These are phyloP conservation scores for Dryas alaskensis DNA, from an alignment of 306 rosid genomes.

Conservation along the genomic window DNA sequence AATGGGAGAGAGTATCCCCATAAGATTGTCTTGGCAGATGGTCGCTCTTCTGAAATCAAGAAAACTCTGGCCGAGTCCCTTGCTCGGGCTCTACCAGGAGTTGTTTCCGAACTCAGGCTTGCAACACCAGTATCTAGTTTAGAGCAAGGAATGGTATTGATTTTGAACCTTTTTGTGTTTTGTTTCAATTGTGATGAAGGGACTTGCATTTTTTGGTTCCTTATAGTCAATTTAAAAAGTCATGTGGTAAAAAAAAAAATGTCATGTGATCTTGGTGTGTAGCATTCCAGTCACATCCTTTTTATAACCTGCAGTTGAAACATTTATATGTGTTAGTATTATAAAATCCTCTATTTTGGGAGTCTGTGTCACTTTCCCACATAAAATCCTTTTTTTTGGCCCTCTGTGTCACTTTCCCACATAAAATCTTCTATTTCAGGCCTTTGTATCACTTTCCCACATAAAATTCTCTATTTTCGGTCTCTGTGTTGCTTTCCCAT, in stretches of 20 bases:
- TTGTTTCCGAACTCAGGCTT: conserved; percentile 68
- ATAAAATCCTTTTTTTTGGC: too few species aligned
- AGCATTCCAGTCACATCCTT: not conserved
- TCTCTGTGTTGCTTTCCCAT: too few species aligned
- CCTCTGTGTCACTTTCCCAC: too few species aligned
- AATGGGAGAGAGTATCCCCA: conserved; percentile 67
- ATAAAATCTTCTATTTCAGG: too few species aligned
- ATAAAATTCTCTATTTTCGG: too few species aligned
- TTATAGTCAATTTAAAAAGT: not conserved
- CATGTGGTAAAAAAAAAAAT: not conserved
- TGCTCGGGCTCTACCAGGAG: conserved; percentile 74
- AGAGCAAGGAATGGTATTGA: conserved; percentile 84
- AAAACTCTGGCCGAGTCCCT: conserved; percentile 79
- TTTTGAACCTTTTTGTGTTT: conserved; percentile 15
- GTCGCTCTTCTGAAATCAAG: conserved; percentile 87
- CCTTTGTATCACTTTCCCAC: too few species aligned
- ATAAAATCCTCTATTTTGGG: not conserved
- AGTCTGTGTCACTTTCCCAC: too few species aligned
- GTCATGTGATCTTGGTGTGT: not conserved
- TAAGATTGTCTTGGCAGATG: conserved; percentile 69
- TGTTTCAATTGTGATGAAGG: conserved; percentile 18
- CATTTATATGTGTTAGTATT: conserved; percentile 6
- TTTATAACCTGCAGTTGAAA: not conserved
- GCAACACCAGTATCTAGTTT: conserved; percentile 71
- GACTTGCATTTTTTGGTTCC: not conserved